A percentile compares a stretch with the other conserved stretches of the same genome.
phyloP scores from a whole-genome alignment of 805 yeast genomes.

The Maudiozyma pseudohumilis region DNA sequence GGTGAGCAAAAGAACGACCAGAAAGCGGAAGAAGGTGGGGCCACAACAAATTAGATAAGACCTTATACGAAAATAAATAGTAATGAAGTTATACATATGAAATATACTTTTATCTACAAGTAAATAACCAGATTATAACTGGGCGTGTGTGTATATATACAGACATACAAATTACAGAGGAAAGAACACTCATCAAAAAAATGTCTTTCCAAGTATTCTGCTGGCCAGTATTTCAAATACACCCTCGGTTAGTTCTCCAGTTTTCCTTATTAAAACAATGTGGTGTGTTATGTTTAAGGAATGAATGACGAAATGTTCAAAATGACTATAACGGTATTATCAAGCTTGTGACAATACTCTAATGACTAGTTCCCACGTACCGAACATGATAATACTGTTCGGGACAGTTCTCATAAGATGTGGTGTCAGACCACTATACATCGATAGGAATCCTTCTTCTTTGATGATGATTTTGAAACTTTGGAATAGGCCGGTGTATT shows the following conservation, averaged over 20 bases:
- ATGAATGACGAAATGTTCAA: too few relatives aligned
- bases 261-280: too few relatives aligned
- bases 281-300: too few relatives aligned
- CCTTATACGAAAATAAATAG: not conserved
- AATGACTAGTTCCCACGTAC: constrained; percentile 90
- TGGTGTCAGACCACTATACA: constrained; percentile 97
- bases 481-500: constrained; percentile 82
- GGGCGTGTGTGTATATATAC: too few relatives aligned
- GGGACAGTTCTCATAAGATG: constrained; percentile 96
- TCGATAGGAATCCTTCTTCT: constrained; percentile 86
- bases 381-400: constrained; percentile 96
- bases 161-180: too few relatives aligned
- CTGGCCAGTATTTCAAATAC: too few relatives aligned
- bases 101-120: too few relatives aligned
- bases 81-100: too few relatives aligned
- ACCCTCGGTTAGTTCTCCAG: too few relatives aligned
- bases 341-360: constrained; percentile 36
- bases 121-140: too few relatives aligned
- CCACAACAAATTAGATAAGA: not conserved
- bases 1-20: constrained; percentile 25
- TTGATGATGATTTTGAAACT: constrained; percentile 76
- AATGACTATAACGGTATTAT: not conserved
- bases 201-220: too few relatives aligned
- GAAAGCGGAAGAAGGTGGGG: not conserved
- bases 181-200: too few relatives aligned